A percentile compares a stretch with the other conserved stretches of the same genome.
Conservation (phyloP, 306 rosid species). For the Abrus pulchellus region DNA sequence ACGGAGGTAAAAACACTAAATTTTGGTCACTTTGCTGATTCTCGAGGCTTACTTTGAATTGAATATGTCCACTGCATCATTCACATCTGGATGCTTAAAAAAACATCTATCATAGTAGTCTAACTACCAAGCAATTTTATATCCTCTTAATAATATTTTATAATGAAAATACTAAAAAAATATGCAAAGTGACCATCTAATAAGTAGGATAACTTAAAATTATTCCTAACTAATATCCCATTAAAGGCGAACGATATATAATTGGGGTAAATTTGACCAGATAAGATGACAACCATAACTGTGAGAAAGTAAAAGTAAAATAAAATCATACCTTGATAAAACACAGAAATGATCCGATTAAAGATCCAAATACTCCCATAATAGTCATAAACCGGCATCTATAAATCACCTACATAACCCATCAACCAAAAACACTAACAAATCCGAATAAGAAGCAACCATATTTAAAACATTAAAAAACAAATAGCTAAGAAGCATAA, state of each 20-base stretch:
- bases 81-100: neutral
- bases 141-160: too few relatives aligned
- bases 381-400: constrained; percentile 79
- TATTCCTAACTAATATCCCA: neutral
- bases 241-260: neutral
- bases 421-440: constrained; percentile 16
- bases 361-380: constrained; percentile 91
- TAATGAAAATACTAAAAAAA: too few relatives aligned
- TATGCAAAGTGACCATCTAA: neutral
- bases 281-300: neutral
- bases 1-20: constrained; percentile 19
- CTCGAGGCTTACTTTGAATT: neutral
- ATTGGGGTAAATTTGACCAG: neutral
- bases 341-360: constrained; percentile 80
- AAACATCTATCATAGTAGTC: neutral
- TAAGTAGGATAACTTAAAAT: neutral
- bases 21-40: constrained; percentile 7
- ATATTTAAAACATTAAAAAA: neutral
- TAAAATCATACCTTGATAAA: constrained; percentile 74
- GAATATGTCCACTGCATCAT: constrained; percentile 22
- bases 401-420: constrained; percentile 65
- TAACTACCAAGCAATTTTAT: neutral
- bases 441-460: neutral
- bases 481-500: neutral
- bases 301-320: constrained; percentile 20